These are phyloP conservation scores for Ceratocystis lukuohia DNA, from an alignment of 2,329 filamentous ascomycete species.

Conservation along the genomic window DNA sequence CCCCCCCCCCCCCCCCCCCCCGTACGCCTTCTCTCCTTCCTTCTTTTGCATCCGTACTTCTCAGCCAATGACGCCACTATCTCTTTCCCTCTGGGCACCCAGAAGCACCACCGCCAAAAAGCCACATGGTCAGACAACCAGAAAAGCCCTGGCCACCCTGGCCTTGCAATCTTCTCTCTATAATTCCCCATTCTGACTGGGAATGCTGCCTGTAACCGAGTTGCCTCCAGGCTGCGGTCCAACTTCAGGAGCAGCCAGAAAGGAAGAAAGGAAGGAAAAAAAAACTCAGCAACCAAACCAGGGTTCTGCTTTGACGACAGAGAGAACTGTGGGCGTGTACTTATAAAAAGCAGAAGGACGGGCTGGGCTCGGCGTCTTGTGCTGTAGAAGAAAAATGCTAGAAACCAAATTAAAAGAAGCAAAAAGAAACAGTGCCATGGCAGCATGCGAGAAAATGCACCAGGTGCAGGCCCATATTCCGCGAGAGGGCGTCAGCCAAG, in stretches of 20 bases:
- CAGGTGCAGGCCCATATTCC: too few species aligned
- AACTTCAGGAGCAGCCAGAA: not conserved
- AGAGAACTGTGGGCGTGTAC: not conserved
- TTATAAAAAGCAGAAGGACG: not conserved
- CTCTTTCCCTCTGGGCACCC: not conserved
- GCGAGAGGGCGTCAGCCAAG: too few species aligned
- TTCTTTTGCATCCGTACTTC: not conserved
- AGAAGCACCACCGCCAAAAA: not conserved
- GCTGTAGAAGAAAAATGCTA: too few species aligned
- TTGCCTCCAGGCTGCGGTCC: not conserved
- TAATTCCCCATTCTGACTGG: conserved; percentile 12
- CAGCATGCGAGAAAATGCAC: too few species aligned
- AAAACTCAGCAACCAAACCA: not conserved
- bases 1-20: too few species aligned
- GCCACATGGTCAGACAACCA: conserved; percentile 6
- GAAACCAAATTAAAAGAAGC: too few species aligned
- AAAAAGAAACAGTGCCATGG: too few species aligned
- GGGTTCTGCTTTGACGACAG: not conserved
- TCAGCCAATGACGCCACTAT: conserved; percentile 5
- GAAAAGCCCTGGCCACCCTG: not conserved
- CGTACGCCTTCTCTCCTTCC: not conserved
- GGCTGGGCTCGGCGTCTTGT: too few species aligned
- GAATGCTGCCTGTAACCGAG: conserved; percentile 14
- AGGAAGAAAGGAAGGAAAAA: not conserved
- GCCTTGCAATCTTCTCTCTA: conserved; percentile 6